These are phyloP conservation scores for Ocimum tenuiflorum DNA, from an alignment of 257 asterid species.

Conservation along the genomic window DNA sequence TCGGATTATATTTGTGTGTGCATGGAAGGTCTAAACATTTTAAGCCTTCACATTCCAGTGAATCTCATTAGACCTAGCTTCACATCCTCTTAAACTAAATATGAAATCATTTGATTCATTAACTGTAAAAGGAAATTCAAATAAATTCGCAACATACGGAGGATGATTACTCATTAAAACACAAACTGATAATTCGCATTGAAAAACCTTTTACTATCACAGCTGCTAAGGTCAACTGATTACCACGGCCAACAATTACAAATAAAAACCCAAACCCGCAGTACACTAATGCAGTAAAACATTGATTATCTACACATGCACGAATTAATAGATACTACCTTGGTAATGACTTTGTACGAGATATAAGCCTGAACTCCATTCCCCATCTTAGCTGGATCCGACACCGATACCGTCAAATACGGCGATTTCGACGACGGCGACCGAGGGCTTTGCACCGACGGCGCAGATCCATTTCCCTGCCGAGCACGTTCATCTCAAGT, in stretches of 20 bases:
- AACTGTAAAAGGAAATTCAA: too few relatives aligned
- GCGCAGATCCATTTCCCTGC: slow-evolving; percentile 72
- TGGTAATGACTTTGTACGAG: slow-evolving; percentile 90
- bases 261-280: neutral
- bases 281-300: slow-evolving; percentile 3
- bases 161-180: too few relatives aligned
- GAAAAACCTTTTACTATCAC: neutral
- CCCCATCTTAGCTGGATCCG: slow-evolving; percentile 99
- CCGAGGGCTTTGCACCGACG: slow-evolving; percentile 73
- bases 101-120: too few relatives aligned
- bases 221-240: neutral
- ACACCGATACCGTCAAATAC: slow-evolving; percentile 62
- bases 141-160: too few relatives aligned
- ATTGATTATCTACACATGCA: slow-evolving; percentile 9
- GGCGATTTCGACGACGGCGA: slow-evolving; percentile 67
- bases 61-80: too few relatives aligned
- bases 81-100: too few relatives aligned
- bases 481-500: slow-evolving; percentile 33
- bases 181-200: too few relatives aligned
- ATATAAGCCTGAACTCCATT: slow-evolving; percentile 96
- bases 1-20: neutral
- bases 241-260: slow-evolving; percentile 5
- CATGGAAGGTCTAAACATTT: too few relatives aligned
- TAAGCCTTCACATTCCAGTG: too few relatives aligned
- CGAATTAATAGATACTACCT: slow-evolving; percentile 37